Evolutionary conservation across 2,329 filamentous ascomycete genomes (phyloP).

Genomic region (Ophiostoma novo-ulmi): DNA sequence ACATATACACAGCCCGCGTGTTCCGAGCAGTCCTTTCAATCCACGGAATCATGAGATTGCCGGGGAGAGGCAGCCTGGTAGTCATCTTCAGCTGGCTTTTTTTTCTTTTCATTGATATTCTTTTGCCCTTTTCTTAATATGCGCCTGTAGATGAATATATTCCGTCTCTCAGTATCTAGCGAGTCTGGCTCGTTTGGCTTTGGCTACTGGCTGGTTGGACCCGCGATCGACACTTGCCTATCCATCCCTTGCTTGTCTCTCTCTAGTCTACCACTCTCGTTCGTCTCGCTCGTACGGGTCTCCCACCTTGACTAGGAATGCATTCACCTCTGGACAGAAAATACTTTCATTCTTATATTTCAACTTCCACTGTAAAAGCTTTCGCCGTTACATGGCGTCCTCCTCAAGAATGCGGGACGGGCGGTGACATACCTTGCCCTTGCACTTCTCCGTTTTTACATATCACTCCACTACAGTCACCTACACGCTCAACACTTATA

Average conservation of each 20-base stretch:
- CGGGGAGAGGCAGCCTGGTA: neutral
- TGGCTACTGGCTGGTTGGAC: neutral
- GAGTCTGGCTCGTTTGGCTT: neutral
- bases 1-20: too few species aligned
- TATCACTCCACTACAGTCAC: neutral
- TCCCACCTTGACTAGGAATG: neutral
- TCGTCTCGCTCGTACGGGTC: neutral
- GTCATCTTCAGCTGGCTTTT: neutral
- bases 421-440: neutral
- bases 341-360: neutral
- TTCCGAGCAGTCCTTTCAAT: too few species aligned
- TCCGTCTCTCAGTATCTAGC: neutral
- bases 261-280: neutral
- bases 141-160: neutral
- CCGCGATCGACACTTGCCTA: neutral
- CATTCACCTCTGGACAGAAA: neutral
- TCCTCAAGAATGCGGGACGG: constrained; percentile 1
- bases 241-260: neutral
- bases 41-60: neutral
- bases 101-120: neutral
- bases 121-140: neutral
- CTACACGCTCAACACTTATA: neutral
- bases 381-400: neutral
- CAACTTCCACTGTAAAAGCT: constrained; percentile 7
- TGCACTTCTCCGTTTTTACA: neutral